A percentile compares a stretch with the other conserved stretches of the same genome.
Conservation (phyloP, 306 rosid species). For the Lathyrus sativus region DNA sequence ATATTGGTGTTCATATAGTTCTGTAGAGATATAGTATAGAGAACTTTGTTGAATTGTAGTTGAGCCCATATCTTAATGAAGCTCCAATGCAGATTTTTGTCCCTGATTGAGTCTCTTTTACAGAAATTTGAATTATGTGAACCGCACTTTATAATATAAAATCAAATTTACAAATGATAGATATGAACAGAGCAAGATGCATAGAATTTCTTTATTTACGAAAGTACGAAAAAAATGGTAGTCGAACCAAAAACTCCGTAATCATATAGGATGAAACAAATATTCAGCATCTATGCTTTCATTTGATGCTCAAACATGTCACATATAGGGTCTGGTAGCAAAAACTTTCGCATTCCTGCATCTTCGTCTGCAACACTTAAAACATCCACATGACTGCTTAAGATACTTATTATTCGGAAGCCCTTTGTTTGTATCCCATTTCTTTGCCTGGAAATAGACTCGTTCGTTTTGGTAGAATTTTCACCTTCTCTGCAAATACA, state of each 20-base stretch:
- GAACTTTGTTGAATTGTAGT: slow-evolving; percentile 1
- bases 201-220: background rate
- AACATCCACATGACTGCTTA: slow-evolving; percentile 68
- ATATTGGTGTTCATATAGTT: slow-evolving; percentile 3
- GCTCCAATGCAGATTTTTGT: background rate
- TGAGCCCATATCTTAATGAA: background rate
- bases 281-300: slow-evolving; percentile 17
- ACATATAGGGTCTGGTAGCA: slow-evolving; percentile 68
- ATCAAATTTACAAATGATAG: slow-evolving; percentile 9
- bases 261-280: slow-evolving; percentile 19
- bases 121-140: background rate
- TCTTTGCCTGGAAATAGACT: slow-evolving; percentile 50
- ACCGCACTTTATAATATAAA: background rate
- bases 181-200: slow-evolving; percentile 25
- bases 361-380: slow-evolving; percentile 46
- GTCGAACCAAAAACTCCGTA: background rate
- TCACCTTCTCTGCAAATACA: slow-evolving; percentile 63
- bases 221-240: background rate
- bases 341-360: slow-evolving; percentile 46
- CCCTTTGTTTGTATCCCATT: slow-evolving; percentile 52
- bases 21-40: background rate
- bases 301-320: slow-evolving; percentile 49
- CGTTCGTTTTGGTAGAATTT: slow-evolving; percentile 44
- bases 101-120: background rate
- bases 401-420: slow-evolving; percentile 46